Evolutionary conservation across 2,329 filamentous ascomycete species (phyloP), one percentile per base, ranked within the genome.

Genomic region (Ambrosiella cleistominuta): DNA sequence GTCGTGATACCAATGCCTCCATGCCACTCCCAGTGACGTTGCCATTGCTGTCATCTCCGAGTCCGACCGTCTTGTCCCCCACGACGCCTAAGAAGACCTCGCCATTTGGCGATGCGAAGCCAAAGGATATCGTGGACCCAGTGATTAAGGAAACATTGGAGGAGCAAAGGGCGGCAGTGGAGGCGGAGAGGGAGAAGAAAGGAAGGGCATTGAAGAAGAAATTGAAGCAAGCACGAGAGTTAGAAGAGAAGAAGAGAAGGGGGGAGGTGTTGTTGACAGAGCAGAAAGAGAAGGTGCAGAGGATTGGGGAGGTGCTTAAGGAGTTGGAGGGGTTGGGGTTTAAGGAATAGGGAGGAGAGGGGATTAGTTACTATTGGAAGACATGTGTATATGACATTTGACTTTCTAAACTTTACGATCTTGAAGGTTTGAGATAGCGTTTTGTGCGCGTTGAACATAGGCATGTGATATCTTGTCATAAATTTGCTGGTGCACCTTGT

Each of bases 201-300:
- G 91, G 86, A 0, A 82, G 90, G 63, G 94, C 88, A 66, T 72
- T 97, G 50, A 86, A 85, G 68, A 98, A 98, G 76, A 98, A 97
- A 71, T 74, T 98, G 61, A 86, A 91, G 66, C 93, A 98, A 69
- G 91, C 93, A 3, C 85, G 83, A 64, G 93, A 97, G 1, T 75
- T 98, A 57, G 85, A 88, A 68, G 84, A 83, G 65, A 96, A 95
- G 76, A 95, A 95, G 70, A 87, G 95, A 27, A 83, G 82, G 58
- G 93, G 93, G 17, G 85, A 88, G 67, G 77, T 80, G 3, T 72
- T 98, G 61, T 75, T 97, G 35, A 91, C 90, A 0, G 93, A 98
- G 72, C 93, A 98, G 72, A 85, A 97, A 63, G 89, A 91, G 64
- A 98, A 98, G 73, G 88, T 98, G 58, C 94, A 95, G 69, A 95